Evolutionary conservation across 371 early-diverging fungal species (phyloP).

Genomic region (Mucor saturninus): DNA sequence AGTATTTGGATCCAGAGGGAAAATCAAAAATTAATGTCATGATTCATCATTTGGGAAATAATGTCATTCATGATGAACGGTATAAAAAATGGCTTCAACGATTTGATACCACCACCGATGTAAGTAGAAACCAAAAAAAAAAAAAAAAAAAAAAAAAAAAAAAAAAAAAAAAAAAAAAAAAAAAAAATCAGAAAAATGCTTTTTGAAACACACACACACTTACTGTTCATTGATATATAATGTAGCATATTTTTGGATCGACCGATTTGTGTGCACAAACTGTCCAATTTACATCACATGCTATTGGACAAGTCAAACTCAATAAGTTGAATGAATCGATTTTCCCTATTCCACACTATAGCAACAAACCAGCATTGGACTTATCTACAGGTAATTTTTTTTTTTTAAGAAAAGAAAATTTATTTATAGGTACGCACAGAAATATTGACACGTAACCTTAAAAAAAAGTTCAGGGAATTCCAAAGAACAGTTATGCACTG

Average conservation of each 20-base stretch:
- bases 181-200: too few species aligned
- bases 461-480: constrained; percentile 16
- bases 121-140: constrained; percentile 20
- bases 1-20: constrained; percentile 25
- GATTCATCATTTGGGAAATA: constrained; percentile 73
- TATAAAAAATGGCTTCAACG: constrained; percentile 79
- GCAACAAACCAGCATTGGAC: constrained; percentile 38
- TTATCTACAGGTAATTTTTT: constrained; percentile 4
- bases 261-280: constrained; percentile 61
- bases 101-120: constrained; percentile 71
- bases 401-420: background rate
- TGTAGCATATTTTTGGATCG: constrained; percentile 71
- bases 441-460: background rate
- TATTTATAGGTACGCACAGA: background rate
- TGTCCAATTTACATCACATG: constrained; percentile 63
- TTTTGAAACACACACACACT: too few species aligned
- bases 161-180: too few species aligned
- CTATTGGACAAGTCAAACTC: constrained; percentile 60
- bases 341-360: constrained; percentile 71
- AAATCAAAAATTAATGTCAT: constrained; percentile 41
- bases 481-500: constrained; percentile 30
- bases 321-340: constrained; percentile 61
- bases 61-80: constrained; percentile 66
- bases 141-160: too few species aligned
- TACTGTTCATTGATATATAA: too few species aligned